These are phyloP conservation scores for Arxiozyma slooffiae DNA, from an alignment of 1,139 yeast species.

Conservation along the genomic window DNA sequence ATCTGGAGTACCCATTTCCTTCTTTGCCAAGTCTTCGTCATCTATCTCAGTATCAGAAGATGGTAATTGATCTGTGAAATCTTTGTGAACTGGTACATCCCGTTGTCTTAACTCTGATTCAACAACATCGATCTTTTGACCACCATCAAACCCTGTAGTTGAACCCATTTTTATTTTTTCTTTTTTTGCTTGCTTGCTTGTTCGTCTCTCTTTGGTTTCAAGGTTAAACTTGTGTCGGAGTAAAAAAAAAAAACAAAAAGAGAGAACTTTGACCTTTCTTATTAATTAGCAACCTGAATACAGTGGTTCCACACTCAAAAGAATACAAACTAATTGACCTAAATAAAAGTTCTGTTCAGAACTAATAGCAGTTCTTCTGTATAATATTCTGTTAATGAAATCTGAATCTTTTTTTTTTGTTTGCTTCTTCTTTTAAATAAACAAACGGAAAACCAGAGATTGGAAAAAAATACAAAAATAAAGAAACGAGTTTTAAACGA, in stretches of 20 bases:
- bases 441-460: background rate
- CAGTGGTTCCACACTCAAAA: background rate
- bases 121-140: background rate
- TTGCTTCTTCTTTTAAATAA: no score
- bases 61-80: background rate
- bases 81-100: background rate
- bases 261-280: background rate
- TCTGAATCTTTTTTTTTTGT: no score
- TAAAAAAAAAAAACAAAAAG: no score
- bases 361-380: no score
- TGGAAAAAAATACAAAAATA: background rate
- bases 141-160: conserved; percentile 5
- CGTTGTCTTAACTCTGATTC: conserved; percentile 11
- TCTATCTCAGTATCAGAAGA: conserved; percentile 6
- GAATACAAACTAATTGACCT: background rate
- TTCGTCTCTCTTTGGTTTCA: background rate
- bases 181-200: background rate
- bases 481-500: background rate
- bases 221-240: background rate
- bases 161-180: background rate
- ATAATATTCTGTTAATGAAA: no score
- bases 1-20: conserved; percentile 5
- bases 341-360: no score
- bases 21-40: conserved; percentile 7
- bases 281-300: no score